Evolutionary conservation across 495 filamentous ascomycete genomes (phyloP).

Genomic region (Sordaria brevicollis): DNA sequence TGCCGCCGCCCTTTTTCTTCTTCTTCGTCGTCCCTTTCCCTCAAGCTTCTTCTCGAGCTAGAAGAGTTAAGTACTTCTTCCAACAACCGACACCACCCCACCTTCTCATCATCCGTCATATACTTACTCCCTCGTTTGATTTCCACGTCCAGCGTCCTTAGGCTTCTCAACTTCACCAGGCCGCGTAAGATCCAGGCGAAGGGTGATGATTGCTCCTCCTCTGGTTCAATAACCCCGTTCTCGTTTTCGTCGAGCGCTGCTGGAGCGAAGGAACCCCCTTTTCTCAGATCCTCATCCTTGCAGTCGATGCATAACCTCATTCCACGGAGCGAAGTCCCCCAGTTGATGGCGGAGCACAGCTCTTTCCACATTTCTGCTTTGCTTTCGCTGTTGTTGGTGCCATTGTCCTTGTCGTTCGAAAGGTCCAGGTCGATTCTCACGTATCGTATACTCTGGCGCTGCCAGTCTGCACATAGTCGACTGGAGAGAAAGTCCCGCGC

Average conservation of each 20-base stretch:
- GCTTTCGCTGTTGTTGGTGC: background rate
- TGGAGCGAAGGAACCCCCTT: background rate
- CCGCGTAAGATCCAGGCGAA: conserved; percentile 4
- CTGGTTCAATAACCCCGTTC: background rate
- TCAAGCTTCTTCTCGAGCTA: too few species aligned
- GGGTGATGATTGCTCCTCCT: background rate
- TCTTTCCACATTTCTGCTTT: conserved; percentile 14
- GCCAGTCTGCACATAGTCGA: conserved; percentile 13
- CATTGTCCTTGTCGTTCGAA: background rate
- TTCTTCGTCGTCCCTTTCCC: background rate
- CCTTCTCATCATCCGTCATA: background rate
- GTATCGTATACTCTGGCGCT: conserved; percentile 23
- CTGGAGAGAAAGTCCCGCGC: conserved; percentile 12
- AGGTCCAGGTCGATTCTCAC: conserved; percentile 18
- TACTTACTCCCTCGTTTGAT: background rate
- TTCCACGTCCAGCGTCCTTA: conserved; percentile 11
- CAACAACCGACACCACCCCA: conserved; percentile 2
- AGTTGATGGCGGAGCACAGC: conserved; percentile 15
- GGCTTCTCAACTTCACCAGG: background rate
- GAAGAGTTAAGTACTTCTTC: background rate
- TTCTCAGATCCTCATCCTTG: background rate
- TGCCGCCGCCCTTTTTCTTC: background rate
- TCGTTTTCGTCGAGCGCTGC: background rate
- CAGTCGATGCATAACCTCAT: conserved; percentile 11
- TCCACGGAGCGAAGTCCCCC: conserved; percentile 15